phyloP scores from a whole-genome alignment of 2,329 filamentous ascomycete species.

The Penicillium sclerotigenum region DNA sequence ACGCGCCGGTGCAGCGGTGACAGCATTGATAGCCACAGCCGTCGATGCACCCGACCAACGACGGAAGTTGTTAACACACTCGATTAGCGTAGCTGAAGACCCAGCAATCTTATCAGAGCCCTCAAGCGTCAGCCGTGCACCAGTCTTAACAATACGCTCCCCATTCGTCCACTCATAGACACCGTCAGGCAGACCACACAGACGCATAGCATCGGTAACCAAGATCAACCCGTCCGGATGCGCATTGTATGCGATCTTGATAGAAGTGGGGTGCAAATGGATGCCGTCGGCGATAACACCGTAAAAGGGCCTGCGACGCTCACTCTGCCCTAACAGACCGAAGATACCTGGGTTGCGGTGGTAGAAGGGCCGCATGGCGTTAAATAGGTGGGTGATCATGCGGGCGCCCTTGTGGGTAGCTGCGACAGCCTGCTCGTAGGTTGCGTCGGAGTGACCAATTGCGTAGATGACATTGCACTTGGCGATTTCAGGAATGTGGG shows the following conservation, averaged over 20 bases:
- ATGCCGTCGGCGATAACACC: conserved; percentile 89
- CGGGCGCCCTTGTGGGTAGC: conserved; percentile 72
- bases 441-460: conserved; percentile 83
- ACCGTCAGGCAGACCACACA: conserved; percentile 80
- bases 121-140: conserved; percentile 69
- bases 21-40: conserved; percentile 40
- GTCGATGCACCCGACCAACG: conserved; percentile 41
- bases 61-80: conserved; percentile 46
- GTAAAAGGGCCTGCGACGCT: conserved; percentile 65
- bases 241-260: conserved; percentile 85
- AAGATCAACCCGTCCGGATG: conserved; percentile 82
- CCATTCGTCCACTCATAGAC: conserved; percentile 82
- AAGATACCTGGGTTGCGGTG: conserved; percentile 91
- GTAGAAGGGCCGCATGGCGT: conserved; percentile 86
- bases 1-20: conserved; percentile 39
- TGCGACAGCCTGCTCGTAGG: conserved; percentile 73
- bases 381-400: conserved; percentile 93
- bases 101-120: conserved; percentile 77
- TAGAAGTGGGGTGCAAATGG: conserved; percentile 80
- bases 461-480: conserved; percentile 69
- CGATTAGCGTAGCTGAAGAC: conserved; percentile 49
- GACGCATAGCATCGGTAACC: conserved; percentile 88
- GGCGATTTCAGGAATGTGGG: conserved; percentile 64
- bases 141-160: conserved; percentile 58
- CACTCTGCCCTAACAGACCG: conserved; percentile 70